Conservation (phyloP, 2,329 filamentous ascomycete species). For the Anthostomella pinea region DNA sequence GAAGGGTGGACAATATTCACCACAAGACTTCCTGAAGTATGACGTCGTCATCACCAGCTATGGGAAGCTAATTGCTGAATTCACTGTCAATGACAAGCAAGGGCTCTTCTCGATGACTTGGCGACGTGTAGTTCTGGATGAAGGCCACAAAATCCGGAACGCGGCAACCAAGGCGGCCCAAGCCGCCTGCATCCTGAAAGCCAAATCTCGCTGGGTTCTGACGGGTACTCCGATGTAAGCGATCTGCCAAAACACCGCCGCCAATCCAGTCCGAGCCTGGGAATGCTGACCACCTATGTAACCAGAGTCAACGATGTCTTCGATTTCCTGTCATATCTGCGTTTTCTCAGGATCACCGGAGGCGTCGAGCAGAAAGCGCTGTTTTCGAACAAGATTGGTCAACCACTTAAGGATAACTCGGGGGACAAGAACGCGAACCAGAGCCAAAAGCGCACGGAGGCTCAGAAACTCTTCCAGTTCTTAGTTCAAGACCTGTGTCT, state of each 20-base stretch:
- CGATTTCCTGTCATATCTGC: conserved; percentile 76
- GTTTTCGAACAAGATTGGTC: conserved; percentile 70
- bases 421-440: conserved; percentile 12
- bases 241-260: not conserved
- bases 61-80: conserved; percentile 69
- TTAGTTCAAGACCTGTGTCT: conserved; percentile 81
- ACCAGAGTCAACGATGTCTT: conserved; percentile 71
- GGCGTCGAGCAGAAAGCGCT: conserved; percentile 70
- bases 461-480: conserved; percentile 65
- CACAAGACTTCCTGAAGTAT: conserved; percentile 58
- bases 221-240: conserved; percentile 74
- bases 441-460: conserved; percentile 52
- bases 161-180: conserved; percentile 68
- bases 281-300: conserved; percentile 23
- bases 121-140: conserved; percentile 78
- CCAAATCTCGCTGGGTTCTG: conserved; percentile 74
- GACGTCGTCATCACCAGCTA: conserved; percentile 85
- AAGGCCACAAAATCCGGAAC: conserved; percentile 81
- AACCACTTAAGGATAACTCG: conserved; percentile 50
- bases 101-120: conserved; percentile 55
- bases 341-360: conserved; percentile 72
- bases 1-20: conserved; percentile 45
- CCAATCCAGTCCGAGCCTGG: too few species aligned
- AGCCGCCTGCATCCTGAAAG: conserved; percentile 64
- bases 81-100: conserved; percentile 45